Conservation (phyloP, 2,329 filamentous ascomycete species). For the Xylaria sp. region DNA sequence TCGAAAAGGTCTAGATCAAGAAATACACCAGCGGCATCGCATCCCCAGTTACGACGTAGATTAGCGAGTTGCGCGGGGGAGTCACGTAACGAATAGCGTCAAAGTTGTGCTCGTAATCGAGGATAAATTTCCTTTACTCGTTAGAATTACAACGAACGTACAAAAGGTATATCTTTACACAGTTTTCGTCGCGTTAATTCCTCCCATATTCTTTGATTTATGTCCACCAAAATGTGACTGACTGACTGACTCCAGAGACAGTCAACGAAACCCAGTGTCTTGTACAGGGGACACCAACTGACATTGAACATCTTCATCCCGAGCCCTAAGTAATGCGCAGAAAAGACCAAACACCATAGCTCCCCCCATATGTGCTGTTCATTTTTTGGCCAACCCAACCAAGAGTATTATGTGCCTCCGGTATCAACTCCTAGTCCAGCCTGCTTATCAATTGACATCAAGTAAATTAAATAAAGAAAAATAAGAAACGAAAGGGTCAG, state of each 20-base stretch:
- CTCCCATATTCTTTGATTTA: constrained; percentile 20
- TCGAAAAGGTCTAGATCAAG: constrained; percentile 9
- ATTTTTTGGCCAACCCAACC: constrained; percentile 36
- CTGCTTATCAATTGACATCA: constrained; percentile 39
- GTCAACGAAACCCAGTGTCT: background rate
- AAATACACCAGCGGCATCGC: background rate
- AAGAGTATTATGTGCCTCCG: constrained; percentile 31
- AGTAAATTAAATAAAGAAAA: constrained; percentile 26
- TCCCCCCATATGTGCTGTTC: constrained; percentile 31
- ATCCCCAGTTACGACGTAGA: background rate
- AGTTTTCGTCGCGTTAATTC: constrained; percentile 17
- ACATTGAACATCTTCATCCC: constrained; percentile 15
- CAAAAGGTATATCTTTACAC: constrained; percentile 23
- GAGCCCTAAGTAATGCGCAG: constrained; percentile 5
- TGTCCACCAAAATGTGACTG: constrained; percentile 16
- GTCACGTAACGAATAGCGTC: background rate
- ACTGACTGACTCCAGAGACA: background rate
- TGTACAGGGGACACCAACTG: constrained; percentile 1
- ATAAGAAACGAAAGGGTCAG: constrained; percentile 22
- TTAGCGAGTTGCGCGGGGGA: no score
- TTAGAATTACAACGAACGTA: constrained; percentile 17
- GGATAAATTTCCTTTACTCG: constrained; percentile 13
- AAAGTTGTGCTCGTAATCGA: background rate
- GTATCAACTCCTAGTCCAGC: constrained; percentile 45
- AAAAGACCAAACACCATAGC: constrained; percentile 21